These are phyloP conservation scores for Colletotrichum salicis DNA, from an alignment of 2,329 filamentous ascomycete genomes.

Conservation along the genomic window DNA sequence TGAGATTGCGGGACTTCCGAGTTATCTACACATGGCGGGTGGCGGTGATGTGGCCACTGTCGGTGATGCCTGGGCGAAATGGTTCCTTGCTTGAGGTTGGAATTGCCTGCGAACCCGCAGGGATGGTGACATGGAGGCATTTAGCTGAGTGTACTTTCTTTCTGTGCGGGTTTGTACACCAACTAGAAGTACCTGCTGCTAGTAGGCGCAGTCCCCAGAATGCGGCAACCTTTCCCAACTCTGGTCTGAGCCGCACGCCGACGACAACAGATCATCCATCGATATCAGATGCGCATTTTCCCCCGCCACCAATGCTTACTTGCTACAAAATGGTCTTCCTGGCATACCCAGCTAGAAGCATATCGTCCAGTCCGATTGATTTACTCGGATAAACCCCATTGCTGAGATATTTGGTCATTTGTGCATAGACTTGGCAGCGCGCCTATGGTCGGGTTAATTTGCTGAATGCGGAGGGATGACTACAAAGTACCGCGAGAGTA, in stretches of 20 bases:
- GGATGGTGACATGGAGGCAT: conserved; percentile 19
- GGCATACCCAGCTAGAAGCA: neutral
- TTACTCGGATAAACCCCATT: neutral
- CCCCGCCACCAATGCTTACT: neutral
- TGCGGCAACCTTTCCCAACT: conserved; percentile 33
- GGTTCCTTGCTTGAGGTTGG: conserved; percentile 31
- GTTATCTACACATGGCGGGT: conserved; percentile 25
- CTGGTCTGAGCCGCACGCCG: conserved; percentile 29
- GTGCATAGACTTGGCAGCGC: neutral
- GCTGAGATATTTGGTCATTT: neutral
- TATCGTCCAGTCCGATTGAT: neutral
- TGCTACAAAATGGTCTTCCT: neutral
- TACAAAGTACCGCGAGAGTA: neutral
- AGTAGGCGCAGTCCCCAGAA: conserved; percentile 5
- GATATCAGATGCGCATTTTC: conserved; percentile 7
- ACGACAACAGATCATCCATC: conserved; percentile 25
- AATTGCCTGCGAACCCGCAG: conserved; percentile 30
- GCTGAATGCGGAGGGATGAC: neutral
- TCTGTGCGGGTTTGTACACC: fast-evolving
- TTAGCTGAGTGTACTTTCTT: neutral
- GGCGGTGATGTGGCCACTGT: conserved; percentile 22
- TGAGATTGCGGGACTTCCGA: neutral
- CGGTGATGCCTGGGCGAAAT: conserved; percentile 14
- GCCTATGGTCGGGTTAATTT: conserved; percentile 14
- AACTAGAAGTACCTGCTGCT: neutral